Conservation (phyloP, 2,329 filamentous ascomycete genomes). For the Westerdykella sp. region DNA sequence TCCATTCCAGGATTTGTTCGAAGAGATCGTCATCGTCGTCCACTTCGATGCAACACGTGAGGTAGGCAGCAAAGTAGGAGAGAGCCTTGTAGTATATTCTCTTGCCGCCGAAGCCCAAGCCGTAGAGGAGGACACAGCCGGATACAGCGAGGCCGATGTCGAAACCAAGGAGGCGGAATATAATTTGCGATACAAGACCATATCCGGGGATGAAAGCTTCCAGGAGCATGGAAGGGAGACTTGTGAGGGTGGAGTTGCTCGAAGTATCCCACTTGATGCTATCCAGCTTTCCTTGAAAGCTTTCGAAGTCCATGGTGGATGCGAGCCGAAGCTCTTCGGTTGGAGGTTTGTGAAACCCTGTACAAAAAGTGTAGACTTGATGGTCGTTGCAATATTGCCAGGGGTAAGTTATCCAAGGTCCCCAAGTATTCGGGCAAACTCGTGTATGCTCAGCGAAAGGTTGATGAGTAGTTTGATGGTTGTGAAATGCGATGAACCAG, state of each 20-base stretch:
- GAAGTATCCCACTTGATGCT: not conserved
- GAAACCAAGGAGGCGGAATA: conserved; percentile 40
- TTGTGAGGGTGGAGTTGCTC: conserved; percentile 17
- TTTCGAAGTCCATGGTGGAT: not conserved
- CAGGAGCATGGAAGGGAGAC: conserved; percentile 43
- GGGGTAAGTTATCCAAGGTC: too few relatives aligned
- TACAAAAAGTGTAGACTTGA: too few relatives aligned
- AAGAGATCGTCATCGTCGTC: conserved; percentile 43
- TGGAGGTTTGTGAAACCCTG: too few relatives aligned
- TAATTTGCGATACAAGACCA: conserved; percentile 41
- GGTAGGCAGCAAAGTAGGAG: conserved; percentile 29
- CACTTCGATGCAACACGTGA: conserved; percentile 41
- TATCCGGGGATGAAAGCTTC: conserved; percentile 49
- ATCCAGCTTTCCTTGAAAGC: not conserved
- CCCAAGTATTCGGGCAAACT: too few relatives aligned
- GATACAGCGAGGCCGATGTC: conserved; percentile 46
- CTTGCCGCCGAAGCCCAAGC: conserved; percentile 32
- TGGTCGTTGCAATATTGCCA: too few relatives aligned
- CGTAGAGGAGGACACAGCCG: conserved; percentile 39
- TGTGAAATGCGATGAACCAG: too few relatives aligned
- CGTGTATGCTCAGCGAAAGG: too few relatives aligned
- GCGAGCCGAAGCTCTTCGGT: too few relatives aligned
- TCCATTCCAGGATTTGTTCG: conserved; percentile 40
- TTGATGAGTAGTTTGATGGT: too few relatives aligned
- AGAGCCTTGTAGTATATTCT: conserved; percentile 33